Evolutionary conservation across 805 yeast species (phyloP).

Genomic region (Gaillardinia entomophila): DNA sequence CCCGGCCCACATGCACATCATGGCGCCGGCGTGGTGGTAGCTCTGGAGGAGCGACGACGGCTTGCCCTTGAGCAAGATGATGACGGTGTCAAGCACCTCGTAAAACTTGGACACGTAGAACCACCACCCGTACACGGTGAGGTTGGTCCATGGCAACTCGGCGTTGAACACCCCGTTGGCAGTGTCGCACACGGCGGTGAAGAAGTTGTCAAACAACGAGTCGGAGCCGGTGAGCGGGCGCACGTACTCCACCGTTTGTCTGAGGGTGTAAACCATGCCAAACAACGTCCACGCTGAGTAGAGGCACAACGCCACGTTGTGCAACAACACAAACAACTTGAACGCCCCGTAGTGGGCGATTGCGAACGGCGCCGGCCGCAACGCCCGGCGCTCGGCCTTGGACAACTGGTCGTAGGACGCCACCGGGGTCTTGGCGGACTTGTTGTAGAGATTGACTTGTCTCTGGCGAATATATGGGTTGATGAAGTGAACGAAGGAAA

Average conservation of each 20-base stretch:
- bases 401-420: conserved; percentile 7
- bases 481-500: conserved; percentile 48
- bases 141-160: conserved; percentile 19
- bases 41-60: conserved; percentile 64
- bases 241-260: conserved; percentile 27
- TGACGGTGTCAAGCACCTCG: conserved; percentile 64
- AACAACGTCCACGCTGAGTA: conserved; percentile 67
- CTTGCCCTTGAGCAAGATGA: conserved; percentile 62
- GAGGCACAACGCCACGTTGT: conserved; percentile 56
- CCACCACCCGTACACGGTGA: conserved; percentile 56
- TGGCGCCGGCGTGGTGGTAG: conserved; percentile 76
- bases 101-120: conserved; percentile 68
- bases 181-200: conserved; percentile 57
- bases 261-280: conserved; percentile 55
- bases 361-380: conserved; percentile 49
- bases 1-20: conserved; percentile 80
- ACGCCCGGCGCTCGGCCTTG: conserved; percentile 21
- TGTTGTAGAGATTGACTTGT: conserved; percentile 31
- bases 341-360: conserved; percentile 42
- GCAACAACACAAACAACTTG: conserved; percentile 51
- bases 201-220: conserved; percentile 39
- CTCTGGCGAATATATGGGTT: conserved; percentile 45
- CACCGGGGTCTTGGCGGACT: conserved; percentile 13
- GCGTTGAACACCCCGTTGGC: conserved; percentile 52
- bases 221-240: conserved; percentile 10